Base-by-base conservation (phyloP, 495 filamentous ascomycete species). In the Aspergillus avenaceus region DNA sequence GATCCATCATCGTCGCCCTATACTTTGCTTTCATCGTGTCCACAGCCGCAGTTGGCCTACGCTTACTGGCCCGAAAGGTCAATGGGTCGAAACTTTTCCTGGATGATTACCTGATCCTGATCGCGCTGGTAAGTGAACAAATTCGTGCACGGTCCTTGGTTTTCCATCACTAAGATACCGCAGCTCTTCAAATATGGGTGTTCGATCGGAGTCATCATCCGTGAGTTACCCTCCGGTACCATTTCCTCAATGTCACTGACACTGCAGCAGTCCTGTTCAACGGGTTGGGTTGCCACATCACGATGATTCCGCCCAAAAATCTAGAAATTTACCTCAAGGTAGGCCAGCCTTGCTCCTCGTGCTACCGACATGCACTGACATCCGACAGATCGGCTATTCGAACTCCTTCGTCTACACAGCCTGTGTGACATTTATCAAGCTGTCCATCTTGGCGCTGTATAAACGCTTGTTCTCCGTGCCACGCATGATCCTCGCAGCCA, bases 391-490 rank as follows among this genome's bases (percentile, higher is more conserved):
- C 25, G 49, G 44, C 22, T 52, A 40, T 27, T 44, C 67, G 34
- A 72, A 68, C 41, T 41, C 56, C 21, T 67, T 70, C 22, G 29
- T 65, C 22, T 72, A 73, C 47, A 61, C 61, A 8, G 19, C 53
- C 36, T 58, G 52, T 16, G 47, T 70, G 16, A 55, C 55, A 0
- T 63, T 66, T 28, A 66, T 69, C 54, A 78, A 76, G 45, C 52
- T 66, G 8, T 78, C 74, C 3, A 73, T 78, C 37, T 45, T 78
- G 14, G 59, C 67, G 1, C 59, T 76, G 8, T 70, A 74, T 45
- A 62, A 60, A 18, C 71, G 71, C 0, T 31, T 76, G 0, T 74
- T 78, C 38, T 44, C 58, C 0, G 58, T 48, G 8, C 59, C 50
- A 27, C 23, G 51, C 11, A 64, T 73, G 61, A 54, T 53, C 7